Percentiles rank a stretch among this genome's conserved stretches.
phyloP scores from a whole-genome alignment of 2,329 filamentous ascomycete species.

The Penicillium sumatraense region DNA sequence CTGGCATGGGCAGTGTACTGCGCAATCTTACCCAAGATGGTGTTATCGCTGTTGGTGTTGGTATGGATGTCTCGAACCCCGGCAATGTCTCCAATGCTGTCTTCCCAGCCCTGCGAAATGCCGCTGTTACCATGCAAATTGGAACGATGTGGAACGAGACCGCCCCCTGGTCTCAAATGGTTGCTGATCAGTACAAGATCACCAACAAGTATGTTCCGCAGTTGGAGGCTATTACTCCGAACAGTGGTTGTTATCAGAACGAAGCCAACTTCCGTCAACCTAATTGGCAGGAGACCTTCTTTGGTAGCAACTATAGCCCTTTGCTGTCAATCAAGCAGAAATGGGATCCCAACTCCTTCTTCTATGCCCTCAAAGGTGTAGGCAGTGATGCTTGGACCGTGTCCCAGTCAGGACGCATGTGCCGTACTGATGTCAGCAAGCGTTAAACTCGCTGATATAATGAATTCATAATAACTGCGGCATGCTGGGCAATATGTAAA shows the following conservation, averaged over 20 bases:
- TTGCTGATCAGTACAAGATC: conserved; percentile 42
- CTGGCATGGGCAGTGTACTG: conserved; percentile 34
- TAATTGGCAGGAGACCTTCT: conserved; percentile 48
- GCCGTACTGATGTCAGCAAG: conserved; percentile 14
- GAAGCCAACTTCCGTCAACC: conserved; percentile 49
- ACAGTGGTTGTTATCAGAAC: conserved; percentile 48
- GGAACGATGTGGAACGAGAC: conserved; percentile 44
- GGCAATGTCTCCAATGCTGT: conserved; percentile 46
- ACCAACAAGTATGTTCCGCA: conserved; percentile 46
- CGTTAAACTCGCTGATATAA: background rate
- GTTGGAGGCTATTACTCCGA: conserved; percentile 45
- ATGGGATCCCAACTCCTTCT: conserved; percentile 47
- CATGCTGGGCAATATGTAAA: no score
- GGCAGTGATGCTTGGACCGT: conserved; percentile 44
- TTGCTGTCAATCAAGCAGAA: conserved; percentile 45
- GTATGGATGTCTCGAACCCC: conserved; percentile 43
- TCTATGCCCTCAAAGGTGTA: conserved; percentile 47
- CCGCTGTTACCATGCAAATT: conserved; percentile 42
- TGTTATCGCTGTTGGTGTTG: conserved; percentile 43
- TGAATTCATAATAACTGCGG: background rate
- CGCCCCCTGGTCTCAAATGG: conserved; percentile 41
- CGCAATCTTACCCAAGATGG: conserved; percentile 41
- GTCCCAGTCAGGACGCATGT: conserved; percentile 34
- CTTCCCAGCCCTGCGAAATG: conserved; percentile 44
- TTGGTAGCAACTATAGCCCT: conserved; percentile 45